Base-by-base conservation (phyloP, 2,329 filamentous ascomycete genomes). In the Colletotrichum gloeosporioides region DNA sequence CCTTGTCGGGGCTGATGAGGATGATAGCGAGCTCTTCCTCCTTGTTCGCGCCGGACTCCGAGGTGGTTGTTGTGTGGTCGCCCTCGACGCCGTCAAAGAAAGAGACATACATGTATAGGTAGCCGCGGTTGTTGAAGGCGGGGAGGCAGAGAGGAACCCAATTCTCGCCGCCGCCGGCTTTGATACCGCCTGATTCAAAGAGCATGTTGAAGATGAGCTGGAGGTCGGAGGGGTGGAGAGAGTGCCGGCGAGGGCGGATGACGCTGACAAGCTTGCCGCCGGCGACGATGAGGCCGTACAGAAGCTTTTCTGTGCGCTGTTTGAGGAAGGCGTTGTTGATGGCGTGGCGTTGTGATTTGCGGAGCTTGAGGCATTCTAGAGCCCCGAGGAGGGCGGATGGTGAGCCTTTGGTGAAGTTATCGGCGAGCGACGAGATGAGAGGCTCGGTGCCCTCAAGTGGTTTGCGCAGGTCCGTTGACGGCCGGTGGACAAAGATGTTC, bases 171-270 rank as follows among this genome's bases (percentile, higher is more conserved):
- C 90, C 96, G 8, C 95, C 96, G 25, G 95, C 94, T 83, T 97
- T 96, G 82, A 99, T 94, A 59, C 95, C 94, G 65, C 95, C 95
- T 3, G 96, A 97, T 86, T 98, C 96, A 81, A 99, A 99, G 3
- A 99, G 92, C 98, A 99, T 99, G 82, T 99, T 99, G 89, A 99
- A 99, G 77, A 99, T 96, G 62, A 99, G 91, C 82, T 98, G 96
- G 29, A 99, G 89, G 83, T 99, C 97, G 78, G 96, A 96, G 0
- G 98, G 97, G 80, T 99, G 98, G 4, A 99, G 89, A 1, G 96
- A 98, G 84, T 99, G 97, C 74, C 97, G 95, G 80, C 98, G 96
- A 8, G 98, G 98, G 49, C 97, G 91, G 73, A 99, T 94, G 49
- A 99, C 98, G 82, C 96, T 98, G 78, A 99, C 97, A 8, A 99